Evolutionary conservation across 805 yeast species (phyloP).

Genomic region (Candida parachauliodes): DNA sequence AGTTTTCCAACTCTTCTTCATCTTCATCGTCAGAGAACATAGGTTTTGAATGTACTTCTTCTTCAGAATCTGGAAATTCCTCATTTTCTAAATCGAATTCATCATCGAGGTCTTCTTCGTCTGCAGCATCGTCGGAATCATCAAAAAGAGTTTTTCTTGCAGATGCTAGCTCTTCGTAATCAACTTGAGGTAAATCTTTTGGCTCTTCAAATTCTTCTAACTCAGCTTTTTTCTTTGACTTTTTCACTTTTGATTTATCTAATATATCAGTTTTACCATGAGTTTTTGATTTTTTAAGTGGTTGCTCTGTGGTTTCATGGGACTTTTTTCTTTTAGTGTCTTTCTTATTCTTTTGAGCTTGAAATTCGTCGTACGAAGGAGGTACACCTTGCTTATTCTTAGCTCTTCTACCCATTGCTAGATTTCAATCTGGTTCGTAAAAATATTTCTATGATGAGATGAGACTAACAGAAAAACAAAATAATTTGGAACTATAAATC

Average conservation of each 20-base stretch:
- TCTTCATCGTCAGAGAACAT: constrained; percentile 80
- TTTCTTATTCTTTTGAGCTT: constrained; percentile 40
- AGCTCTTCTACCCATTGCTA: constrained; percentile 88
- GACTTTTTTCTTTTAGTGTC: constrained; percentile 31
- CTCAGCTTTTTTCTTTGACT: constrained; percentile 18
- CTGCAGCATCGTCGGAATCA: constrained; percentile 57
- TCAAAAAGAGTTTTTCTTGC: constrained; percentile 77
- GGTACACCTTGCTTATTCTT: constrained; percentile 92
- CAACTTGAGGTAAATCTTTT: constrained; percentile 59
- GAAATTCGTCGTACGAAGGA: constrained; percentile 82
- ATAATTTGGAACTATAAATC: too few species aligned
- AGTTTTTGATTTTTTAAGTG: constrained; percentile 9
- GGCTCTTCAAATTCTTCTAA: constrained; percentile 27
- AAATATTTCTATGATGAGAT: constrained; percentile 7
- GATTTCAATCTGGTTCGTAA: too few species aligned
- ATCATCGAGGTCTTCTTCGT: constrained; percentile 39
- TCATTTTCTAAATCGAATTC: constrained; percentile 35
- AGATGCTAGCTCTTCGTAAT: constrained; percentile 53
- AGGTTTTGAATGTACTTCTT: constrained; percentile 57
- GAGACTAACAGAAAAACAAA: constrained; percentile 5
- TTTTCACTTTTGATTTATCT: constrained; percentile 15
- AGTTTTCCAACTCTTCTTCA: constrained; percentile 54
- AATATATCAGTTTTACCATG: constrained; percentile 7
- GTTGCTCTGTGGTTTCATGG: constrained; percentile 8
- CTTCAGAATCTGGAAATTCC: constrained; percentile 51